Evolutionary conservation across 495 filamentous ascomycete species (phyloP).

Genomic region (Tuber magnatum): DNA sequence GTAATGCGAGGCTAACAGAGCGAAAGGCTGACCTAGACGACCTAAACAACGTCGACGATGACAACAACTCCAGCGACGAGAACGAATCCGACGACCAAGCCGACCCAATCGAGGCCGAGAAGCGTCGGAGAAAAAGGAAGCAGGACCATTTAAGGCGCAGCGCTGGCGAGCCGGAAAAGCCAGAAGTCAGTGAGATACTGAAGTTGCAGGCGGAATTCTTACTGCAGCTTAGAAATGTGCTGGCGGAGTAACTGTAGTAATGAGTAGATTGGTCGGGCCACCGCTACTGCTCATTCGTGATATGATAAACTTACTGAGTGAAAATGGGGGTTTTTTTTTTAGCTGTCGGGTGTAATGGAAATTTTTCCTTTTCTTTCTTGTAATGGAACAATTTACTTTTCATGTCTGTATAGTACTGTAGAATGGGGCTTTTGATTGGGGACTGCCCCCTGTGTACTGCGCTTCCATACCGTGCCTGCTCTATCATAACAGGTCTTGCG

Average conservation of each 20-base stretch:
- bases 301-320: constrained; percentile 7
- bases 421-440: background rate
- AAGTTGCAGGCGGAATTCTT: constrained; percentile 74
- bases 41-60: constrained; percentile 67
- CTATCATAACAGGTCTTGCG: background rate
- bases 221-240: constrained; percentile 73
- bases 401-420: background rate
- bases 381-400: background rate
- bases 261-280: background rate
- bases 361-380: background rate
- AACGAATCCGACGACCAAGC: constrained; percentile 68
- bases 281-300: background rate
- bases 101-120: constrained; percentile 81
- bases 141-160: constrained; percentile 72
- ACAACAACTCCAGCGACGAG: constrained; percentile 55
- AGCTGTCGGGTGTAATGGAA: background rate
- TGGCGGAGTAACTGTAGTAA: constrained; percentile 56
- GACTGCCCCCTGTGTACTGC: background rate
- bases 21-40: constrained; percentile 65
- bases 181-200: constrained; percentile 65
- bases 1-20: background rate
- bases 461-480: background rate
- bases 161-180: constrained; percentile 87
- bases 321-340: background rate
- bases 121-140: constrained; percentile 62